These are phyloP conservation scores for Microcos paniculata DNA, from an alignment of 345 rosid genomes.

Conservation along the genomic window DNA sequence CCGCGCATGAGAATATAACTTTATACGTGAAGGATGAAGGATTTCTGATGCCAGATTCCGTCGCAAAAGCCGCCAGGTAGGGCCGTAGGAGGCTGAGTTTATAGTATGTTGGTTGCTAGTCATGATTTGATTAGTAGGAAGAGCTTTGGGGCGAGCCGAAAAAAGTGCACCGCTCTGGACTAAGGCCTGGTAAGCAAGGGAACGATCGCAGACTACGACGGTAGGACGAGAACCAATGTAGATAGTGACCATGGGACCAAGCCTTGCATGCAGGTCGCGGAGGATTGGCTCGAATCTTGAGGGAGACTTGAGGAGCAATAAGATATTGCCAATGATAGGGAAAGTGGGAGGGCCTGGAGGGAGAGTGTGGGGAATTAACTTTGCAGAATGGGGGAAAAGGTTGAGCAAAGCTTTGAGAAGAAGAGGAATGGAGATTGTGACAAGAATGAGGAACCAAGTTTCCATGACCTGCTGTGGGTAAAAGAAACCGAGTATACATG, in stretches of 20 bases:
- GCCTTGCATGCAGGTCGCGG: slow-evolving; percentile 13
- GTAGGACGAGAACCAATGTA: slow-evolving; percentile 33
- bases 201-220: slow-evolving; percentile 35
- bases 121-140: slow-evolving; percentile 19
- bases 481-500: too few species aligned
- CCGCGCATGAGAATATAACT: slow-evolving; percentile 22
- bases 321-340: slow-evolving; percentile 20
- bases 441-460: too few species aligned
- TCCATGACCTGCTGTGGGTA: too few species aligned
- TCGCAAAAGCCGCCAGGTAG: too few species aligned
- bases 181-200: slow-evolving; percentile 40
- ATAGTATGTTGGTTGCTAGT: slow-evolving; percentile 34
- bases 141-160: slow-evolving; percentile 37
- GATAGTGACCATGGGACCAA: too few species aligned
- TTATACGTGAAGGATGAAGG: too few species aligned
- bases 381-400: too few species aligned
- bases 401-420: too few species aligned
- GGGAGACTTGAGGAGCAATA: neutral
- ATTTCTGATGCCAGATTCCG: too few species aligned
- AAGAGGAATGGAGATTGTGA: too few species aligned
- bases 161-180: slow-evolving; percentile 41
- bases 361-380: too few species aligned
- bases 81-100: slow-evolving; percentile 38
- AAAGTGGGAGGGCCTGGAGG: too few species aligned
- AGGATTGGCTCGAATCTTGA: slow-evolving; percentile 6